A percentile compares a stretch with the other conserved stretches of the same genome.
These are phyloP conservation scores for Populus tremula DNA, from an alignment of 345 rosid genomes.

Conservation along the genomic window DNA sequence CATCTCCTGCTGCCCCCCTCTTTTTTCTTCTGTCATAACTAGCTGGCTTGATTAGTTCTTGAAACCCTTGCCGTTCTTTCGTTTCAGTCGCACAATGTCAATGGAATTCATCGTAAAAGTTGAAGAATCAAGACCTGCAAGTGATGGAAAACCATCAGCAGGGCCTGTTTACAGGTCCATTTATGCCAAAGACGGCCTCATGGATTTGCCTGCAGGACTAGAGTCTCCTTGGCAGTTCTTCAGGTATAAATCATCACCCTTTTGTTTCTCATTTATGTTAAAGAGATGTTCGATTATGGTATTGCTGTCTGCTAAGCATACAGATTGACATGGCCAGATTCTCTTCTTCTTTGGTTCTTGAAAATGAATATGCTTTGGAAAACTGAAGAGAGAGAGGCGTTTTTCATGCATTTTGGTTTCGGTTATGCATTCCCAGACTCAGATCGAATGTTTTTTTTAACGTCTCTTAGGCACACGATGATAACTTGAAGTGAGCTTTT, in stretches of 20 bases:
- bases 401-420: background rate
- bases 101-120: conserved; percentile 58
- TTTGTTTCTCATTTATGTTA: background rate
- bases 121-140: conserved; percentile 60
- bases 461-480: background rate
- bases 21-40: background rate
- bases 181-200: conserved; percentile 74
- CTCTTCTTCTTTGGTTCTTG: background rate
- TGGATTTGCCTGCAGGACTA: conserved; percentile 48
- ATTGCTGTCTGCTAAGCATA: background rate
- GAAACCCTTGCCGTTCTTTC: background rate
- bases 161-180: conserved; percentile 86
- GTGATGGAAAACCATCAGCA: conserved; percentile 47
- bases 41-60: background rate
- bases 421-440: background rate
- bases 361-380: background rate
- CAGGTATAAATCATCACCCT: conserved; percentile 35
- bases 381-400: background rate
- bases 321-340: background rate
- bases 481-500: background rate
- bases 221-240: conserved; percentile 92
- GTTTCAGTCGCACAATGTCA: conserved; percentile 20
- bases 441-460: background rate
- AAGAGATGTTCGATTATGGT: background rate
- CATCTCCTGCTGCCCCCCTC: background rate